Percentiles rank a stretch among this genome's conserved stretches.
These are phyloP conservation scores for Endocalyx cinctus DNA, from an alignment of 2,329 filamentous ascomycete genomes.

Conservation along the genomic window DNA sequence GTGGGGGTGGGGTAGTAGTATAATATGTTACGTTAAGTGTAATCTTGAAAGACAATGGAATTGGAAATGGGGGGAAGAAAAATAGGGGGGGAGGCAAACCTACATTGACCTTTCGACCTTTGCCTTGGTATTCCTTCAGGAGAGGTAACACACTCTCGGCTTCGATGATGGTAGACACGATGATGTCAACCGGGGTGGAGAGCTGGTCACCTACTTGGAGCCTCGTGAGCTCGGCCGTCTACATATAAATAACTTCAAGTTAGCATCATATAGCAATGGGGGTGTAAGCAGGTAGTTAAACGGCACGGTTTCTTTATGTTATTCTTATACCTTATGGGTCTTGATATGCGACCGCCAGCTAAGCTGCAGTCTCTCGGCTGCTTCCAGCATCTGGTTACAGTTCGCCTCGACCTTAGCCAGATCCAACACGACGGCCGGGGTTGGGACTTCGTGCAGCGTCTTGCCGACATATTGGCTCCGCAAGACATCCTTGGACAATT, in stretches of 20 bases:
- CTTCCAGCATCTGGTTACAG: conserved; percentile 66
- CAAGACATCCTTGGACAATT: conserved; percentile 30
- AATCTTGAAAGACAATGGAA: background rate
- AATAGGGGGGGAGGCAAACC: conserved; percentile 14
- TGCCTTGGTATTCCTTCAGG: conserved; percentile 51
- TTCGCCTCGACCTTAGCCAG: conserved; percentile 61
- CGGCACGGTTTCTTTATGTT: background rate
- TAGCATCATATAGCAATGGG: background rate
- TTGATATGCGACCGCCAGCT: conserved; percentile 76
- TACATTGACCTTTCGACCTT: conserved; percentile 56
- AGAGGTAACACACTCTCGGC: conserved; percentile 62
- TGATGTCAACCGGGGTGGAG: conserved; percentile 50
- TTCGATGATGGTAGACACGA: conserved; percentile 72
- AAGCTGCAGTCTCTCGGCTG: conserved; percentile 53
- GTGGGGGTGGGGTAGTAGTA: too few relatives aligned
- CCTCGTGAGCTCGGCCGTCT: conserved; percentile 63
- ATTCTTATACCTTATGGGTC: conserved; percentile 64
- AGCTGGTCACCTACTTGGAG: conserved; percentile 62
- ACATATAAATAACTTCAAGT: conserved; percentile 13
- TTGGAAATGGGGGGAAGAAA: background rate
- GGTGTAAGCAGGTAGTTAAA: conserved; percentile 13
- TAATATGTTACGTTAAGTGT: too few relatives aligned
- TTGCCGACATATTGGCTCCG: conserved; percentile 51
- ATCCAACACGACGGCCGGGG: conserved; percentile 66
- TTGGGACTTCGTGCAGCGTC: conserved; percentile 54